Evolutionary conservation across 495 filamentous ascomycete genomes (phyloP).

Genomic region (Podospora conica): DNA sequence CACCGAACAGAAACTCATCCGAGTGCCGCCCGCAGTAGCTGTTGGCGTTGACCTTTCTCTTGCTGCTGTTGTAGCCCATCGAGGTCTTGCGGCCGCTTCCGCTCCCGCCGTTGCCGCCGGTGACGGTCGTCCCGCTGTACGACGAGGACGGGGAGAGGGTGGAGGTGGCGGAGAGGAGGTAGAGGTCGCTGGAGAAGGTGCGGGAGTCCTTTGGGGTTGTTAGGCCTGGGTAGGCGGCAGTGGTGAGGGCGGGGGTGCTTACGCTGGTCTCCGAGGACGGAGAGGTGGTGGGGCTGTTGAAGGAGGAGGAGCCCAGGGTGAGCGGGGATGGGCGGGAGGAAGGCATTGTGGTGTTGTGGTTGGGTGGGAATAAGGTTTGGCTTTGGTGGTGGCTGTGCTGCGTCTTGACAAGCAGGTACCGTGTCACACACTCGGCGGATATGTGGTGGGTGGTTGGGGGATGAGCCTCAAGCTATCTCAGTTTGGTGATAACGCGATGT

Average conservation of each 20-base stretch:
- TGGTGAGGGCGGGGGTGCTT: background rate
- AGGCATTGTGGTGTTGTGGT: slow-evolving; percentile 5
- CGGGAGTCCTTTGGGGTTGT: slow-evolving; percentile 4
- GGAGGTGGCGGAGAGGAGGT: background rate
- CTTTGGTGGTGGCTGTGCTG: background rate
- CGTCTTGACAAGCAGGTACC: background rate
- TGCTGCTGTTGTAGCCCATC: background rate
- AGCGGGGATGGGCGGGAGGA: slow-evolving; percentile 15
- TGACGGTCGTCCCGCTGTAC: background rate
- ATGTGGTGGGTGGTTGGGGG: background rate
- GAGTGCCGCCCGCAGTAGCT: slow-evolving; percentile 33
- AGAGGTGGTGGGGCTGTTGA: background rate
- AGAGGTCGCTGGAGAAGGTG: slow-evolving; percentile 13
- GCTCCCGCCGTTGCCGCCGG: slow-evolving; percentile 13
- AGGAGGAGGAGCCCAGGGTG: slow-evolving; percentile 9
- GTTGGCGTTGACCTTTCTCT: slow-evolving; percentile 28
- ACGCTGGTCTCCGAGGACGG: slow-evolving; percentile 2
- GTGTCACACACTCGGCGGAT: background rate
- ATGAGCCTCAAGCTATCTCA: background rate
- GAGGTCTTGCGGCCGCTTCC: slow-evolving; percentile 1
- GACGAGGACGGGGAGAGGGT: background rate
- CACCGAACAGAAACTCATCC: slow-evolving; percentile 29
- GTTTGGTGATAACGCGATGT: background rate
- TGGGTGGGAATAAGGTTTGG: background rate
- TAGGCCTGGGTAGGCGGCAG: background rate